Evolutionary conservation across 1,284 basidiomycete species (phyloP), one percentile per base, ranked within the genome.

Genomic region (Ganoderma sinense): DNA sequence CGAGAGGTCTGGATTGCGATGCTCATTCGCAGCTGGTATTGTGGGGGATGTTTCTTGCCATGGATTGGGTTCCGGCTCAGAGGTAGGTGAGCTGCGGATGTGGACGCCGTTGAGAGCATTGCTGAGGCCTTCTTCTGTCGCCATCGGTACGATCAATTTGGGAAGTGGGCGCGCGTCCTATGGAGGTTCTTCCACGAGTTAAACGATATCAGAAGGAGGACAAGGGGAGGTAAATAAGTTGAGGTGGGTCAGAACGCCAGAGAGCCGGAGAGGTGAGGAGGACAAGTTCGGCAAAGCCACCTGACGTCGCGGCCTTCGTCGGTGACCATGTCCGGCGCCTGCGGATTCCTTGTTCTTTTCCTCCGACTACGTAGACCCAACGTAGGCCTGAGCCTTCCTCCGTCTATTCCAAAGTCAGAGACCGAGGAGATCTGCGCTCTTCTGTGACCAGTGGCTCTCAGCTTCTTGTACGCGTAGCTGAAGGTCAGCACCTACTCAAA

Each of bases 1-100:
- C 13, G 82, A 77, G 45, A 82, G 76, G 77, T 86, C 85, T 56
- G 83, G 81, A 4, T 80, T 80, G 40, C 75, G 69, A 18, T 81
- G 64, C 16, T 60, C 48, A 23, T 61, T 41, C 7, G 45, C 55
- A 0, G 31, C 40, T 18, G 51, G 64, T 11, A 14, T 45, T 41
- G 26, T 39, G 6, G 62, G 23, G 13, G 60, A 4, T 2, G 66
- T 18, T 20, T 79, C 78, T 53, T 73, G 73, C 80, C 79, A 81
- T 60, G 80, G 78, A 68, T 80, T 78, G 23, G 73, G 40, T 20
- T 75, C 76, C 8, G 74, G 39, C 4, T 70, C 69, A 3, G n/a
- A 10, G 18, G 40, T n/a, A 6, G 63, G 41, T 36, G 63, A 2
- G 26, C 29, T 18, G 39, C 41, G 59, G 36, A 61, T 41, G n/a